These are phyloP conservation scores for Saccharomycopsis fibuligera DNA, from an alignment of 805 yeast genomes.

Conservation along the genomic window DNA sequence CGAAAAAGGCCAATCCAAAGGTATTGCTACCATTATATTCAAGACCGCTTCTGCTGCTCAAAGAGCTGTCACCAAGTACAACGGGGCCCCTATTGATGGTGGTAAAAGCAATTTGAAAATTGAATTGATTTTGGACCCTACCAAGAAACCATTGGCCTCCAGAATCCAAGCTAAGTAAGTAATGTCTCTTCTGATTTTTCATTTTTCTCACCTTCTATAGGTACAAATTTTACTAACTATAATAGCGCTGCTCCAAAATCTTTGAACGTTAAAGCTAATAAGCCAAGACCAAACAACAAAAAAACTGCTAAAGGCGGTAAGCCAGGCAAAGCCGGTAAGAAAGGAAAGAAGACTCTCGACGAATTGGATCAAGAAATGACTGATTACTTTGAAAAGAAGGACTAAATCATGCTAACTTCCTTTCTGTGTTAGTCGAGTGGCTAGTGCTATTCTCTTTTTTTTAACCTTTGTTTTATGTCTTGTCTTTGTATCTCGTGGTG, in stretches of 20 bases:
- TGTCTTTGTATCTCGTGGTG: too few relatives aligned
- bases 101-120: slow-evolving; percentile 71
- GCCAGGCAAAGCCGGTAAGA: slow-evolving; percentile 27
- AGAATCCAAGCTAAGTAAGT: slow-evolving; percentile 53
- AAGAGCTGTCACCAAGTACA: slow-evolving; percentile 74
- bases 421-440: too few relatives aligned
- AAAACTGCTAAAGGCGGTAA: slow-evolving; percentile 19
- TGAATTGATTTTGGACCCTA: slow-evolving; percentile 83
- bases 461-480: too few relatives aligned
- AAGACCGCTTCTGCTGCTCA: slow-evolving; percentile 61
- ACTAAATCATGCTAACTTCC: too few relatives aligned
- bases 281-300: slow-evolving; percentile 20
- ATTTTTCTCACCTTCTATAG: too few relatives aligned
- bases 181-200: background rate
- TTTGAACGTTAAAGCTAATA: slow-evolving; percentile 5
- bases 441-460: too few relatives aligned
- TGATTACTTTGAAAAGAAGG: slow-evolving; percentile 69
- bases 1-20: slow-evolving; percentile 84
- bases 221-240: slow-evolving; percentile 8
- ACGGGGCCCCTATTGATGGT: slow-evolving; percentile 90
- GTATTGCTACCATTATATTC: slow-evolving; percentile 85
- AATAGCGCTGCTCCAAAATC: slow-evolving; percentile 2
- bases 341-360: slow-evolving; percentile 65
- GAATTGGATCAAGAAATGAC: slow-evolving; percentile 98
- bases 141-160: slow-evolving; percentile 63